These are phyloP conservation scores for Kazachstania psychrophila DNA, from an alignment of 805 yeast genomes.

Conservation along the genomic window DNA sequence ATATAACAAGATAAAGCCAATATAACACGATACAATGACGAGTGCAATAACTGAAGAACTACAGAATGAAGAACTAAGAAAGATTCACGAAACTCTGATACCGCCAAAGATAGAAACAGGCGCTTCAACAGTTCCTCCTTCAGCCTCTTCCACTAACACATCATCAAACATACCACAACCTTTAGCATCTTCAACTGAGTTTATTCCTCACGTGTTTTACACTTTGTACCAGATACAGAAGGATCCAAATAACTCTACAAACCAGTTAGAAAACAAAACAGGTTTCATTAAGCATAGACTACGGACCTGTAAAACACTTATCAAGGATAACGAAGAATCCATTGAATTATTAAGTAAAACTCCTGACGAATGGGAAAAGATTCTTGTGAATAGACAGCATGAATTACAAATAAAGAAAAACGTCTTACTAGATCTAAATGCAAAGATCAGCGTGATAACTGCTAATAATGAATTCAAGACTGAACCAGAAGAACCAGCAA, in stretches of 20 bases:
- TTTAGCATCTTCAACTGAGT: constrained; percentile 15
- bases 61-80: constrained; percentile 6
- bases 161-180: not conserved
- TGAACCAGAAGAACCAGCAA: not conserved
- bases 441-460: constrained; percentile 5
- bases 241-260: constrained; percentile 26
- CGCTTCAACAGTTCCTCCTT: constrained; percentile 1
- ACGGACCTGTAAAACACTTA: constrained; percentile 22
- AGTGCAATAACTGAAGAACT: not conserved
- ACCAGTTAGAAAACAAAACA: constrained; percentile 25
- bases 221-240: constrained; percentile 26
- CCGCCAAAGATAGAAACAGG: constrained; percentile 4
- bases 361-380: constrained; percentile 24
- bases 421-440: constrained; percentile 10
- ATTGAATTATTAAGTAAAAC: constrained; percentile 19
- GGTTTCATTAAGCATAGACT: constrained; percentile 27
- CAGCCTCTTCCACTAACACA: constrained; percentile 3
- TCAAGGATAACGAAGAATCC: constrained; percentile 25
- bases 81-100: constrained; percentile 5
- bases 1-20: not conserved
- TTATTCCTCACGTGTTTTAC: constrained; percentile 28
- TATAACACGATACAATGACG: not conserved
- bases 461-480: not conserved
- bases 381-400: constrained; percentile 15
- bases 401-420: constrained; percentile 22